A percentile compares a stretch with the other conserved stretches of the same genome.
Evolutionary conservation across 1,139 yeast species (phyloP).

Genomic region (Scheffersomyces segobiensis): DNA sequence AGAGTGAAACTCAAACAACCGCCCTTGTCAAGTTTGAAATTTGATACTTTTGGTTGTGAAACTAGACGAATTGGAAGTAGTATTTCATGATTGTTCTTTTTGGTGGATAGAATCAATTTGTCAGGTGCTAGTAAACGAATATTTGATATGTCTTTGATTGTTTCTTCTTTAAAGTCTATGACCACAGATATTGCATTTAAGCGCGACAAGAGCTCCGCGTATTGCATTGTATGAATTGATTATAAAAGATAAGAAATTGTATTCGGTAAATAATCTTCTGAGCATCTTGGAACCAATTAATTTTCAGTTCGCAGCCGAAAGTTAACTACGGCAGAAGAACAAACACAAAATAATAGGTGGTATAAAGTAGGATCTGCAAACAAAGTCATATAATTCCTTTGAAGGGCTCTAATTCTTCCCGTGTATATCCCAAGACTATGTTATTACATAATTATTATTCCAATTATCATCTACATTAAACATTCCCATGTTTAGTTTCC

Average conservation of each 20-base stretch:
- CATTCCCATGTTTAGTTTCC: too few species aligned
- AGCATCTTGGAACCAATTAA: neutral
- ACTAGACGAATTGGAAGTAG: constrained; percentile 3
- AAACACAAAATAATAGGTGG: neutral
- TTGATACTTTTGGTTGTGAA: constrained; percentile 5
- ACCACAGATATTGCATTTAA: constrained; percentile 31
- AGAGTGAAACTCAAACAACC: neutral
- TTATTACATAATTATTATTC: too few species aligned
- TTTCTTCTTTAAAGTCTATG: constrained; percentile 18
- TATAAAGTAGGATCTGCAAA: neutral
- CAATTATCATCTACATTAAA: too few species aligned
- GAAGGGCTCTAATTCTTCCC: too few species aligned
- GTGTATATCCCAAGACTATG: too few species aligned
- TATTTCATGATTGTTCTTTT: neutral
- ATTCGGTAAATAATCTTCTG: neutral
- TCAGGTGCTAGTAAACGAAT: constrained; percentile 5
- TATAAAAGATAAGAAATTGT: neutral
- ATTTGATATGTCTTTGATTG: constrained; percentile 9
- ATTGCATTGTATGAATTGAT: constrained; percentile 23
- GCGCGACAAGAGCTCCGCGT: constrained; percentile 43
- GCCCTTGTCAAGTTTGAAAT: constrained; percentile 5
- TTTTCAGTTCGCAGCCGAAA: neutral
- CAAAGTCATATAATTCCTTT: neutral
- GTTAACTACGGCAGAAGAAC: neutral
- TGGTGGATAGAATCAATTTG: constrained; percentile 2